Base-by-base conservation (phyloP, 768 basidiomycete species). In the Agaricus subrufescens region DNA sequence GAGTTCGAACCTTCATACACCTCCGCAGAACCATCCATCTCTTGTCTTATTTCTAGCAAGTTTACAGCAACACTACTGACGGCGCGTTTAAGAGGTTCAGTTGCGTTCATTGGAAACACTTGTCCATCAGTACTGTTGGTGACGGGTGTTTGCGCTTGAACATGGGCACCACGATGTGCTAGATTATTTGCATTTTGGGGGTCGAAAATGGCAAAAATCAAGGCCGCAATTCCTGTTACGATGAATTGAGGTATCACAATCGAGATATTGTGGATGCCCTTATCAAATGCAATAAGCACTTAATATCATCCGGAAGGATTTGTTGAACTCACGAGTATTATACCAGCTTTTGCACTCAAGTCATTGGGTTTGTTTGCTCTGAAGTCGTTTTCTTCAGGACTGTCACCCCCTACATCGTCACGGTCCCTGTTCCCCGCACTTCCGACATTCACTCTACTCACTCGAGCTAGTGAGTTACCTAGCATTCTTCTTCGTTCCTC, bases 231-330 rank as follows among this genome's bases (percentile, higher is more conserved):
- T 25, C 86, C 93, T 0, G 91, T 95, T 31, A 95, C 88, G 40
- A 98, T 77, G 71, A 98, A 95, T 65, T 98, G 96, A 0, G 96
- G 96, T 6, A 97, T 73, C 57, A 98, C 96, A 59, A 98, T 76
- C 69, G 90, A 96, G 57, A 97, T 82, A 65, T 97, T 98, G 70
- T 98, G 94, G 51, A 98, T 96, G 40, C 96, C 94, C 91, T 94
- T 34, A 38, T 39, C 38, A 38, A 5, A 42, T 25, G 26, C 34
- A 45, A 37, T 29, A 26, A 51, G 52, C 9, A 51, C 53, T 39
- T 46, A 34, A n/a, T 40, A 39, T 2, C 25, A 34, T 30, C 27
- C 53, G 8, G 40, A 10, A 31, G 43, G 30, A 54, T 10, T 40
- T 45, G 50, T 34, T 44, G 47, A 38, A 77, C 85, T 57, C 60